Evolutionary conservation across 352 stramenopile species (phyloP), one percentile per base, ranked within the genome.

Genomic region (Pythium aquatile): DNA sequence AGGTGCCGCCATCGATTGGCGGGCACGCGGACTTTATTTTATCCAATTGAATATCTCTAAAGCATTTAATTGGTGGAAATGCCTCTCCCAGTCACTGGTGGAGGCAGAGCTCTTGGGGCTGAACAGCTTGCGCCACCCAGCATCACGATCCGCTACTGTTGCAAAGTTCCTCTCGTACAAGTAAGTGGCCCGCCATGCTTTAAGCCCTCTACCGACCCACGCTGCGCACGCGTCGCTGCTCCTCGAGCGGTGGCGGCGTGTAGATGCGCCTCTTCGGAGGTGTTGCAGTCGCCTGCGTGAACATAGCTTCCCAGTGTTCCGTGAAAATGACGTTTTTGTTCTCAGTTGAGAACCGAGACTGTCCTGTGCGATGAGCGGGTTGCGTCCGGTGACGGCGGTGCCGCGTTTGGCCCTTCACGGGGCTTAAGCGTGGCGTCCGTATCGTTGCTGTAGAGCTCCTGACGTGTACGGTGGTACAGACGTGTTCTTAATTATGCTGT

Each of bases 311-410:
- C 14, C 47, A 35, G 58, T 63, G 58, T 66, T 65, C 48, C 65
- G 59, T 64, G 65, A 74, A 68, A 79, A 75, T 77, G 76, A 88
- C 81, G 80, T 86, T 77, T 83, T 69, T 69, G 73, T 91, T 79
- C 74, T 83, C 77, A 81, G 51, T 83, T 77, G 77, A 94, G 87
- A 90, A 94, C 83, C 83, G 86, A 94, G 84, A 94, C 83, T 93
- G 84, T 94, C 83, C 84, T 94, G 86, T 83, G 76, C 73, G 71
- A 83, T 78, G 65, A 78, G 78, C 71, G 71, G 55, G 65, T 71
- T 65, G 65, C 63, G 47, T 64, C 58, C 52, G 65, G 58, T 62
- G 58, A 44, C 26, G 52, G 33, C 29, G 29, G 5, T 35, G 44
- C 52, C 30, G 17, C 29, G 28, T 47, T 20, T 32, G 39, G n/a